These are phyloP conservation scores for Boletus subparvulus DNA, from an alignment of 768 basidiomycete species.

Conservation along the genomic window DNA sequence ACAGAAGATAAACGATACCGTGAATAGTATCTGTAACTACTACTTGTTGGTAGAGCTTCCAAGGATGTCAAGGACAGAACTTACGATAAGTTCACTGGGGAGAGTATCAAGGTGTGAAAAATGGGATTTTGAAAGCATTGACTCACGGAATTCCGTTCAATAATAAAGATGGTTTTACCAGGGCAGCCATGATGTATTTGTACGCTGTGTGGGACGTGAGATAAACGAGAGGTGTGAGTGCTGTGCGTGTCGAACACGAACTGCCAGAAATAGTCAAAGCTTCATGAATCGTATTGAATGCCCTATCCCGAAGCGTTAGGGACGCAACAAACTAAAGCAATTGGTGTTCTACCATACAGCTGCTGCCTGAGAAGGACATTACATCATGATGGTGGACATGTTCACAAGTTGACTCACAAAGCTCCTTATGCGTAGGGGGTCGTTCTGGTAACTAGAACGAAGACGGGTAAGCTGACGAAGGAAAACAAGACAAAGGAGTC, in stretches of 20 bases:
- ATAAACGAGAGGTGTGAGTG: neutral
- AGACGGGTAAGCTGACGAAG: neutral
- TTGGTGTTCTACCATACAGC: neutral
- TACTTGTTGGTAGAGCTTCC: neutral
- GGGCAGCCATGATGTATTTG: constrained; percentile 1
- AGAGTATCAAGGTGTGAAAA: neutral
- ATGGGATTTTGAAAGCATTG: neutral
- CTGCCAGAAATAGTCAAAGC: constrained; percentile 3
- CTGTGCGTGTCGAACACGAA: neutral
- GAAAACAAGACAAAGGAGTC: neutral
- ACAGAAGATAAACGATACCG: neutral
- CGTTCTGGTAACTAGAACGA: constrained; percentile 5
- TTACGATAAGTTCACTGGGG: constrained; percentile 8
- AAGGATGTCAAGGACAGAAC: neutral
- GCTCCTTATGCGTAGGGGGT: neutral
- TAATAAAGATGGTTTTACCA: neutral
- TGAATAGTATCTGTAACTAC: constrained; percentile 8
- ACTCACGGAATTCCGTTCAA: neutral
- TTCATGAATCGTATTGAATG: constrained; percentile 9
- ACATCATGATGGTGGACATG: neutral
- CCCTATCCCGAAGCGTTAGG: neutral
- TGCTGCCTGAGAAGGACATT: neutral
- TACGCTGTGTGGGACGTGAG: neutral
- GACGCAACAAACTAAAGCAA: no score
- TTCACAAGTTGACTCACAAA: neutral